Evolutionary conservation across 148 eudicot species (phyloP).

Genomic region (Tetragonia tetragonoides): DNA sequence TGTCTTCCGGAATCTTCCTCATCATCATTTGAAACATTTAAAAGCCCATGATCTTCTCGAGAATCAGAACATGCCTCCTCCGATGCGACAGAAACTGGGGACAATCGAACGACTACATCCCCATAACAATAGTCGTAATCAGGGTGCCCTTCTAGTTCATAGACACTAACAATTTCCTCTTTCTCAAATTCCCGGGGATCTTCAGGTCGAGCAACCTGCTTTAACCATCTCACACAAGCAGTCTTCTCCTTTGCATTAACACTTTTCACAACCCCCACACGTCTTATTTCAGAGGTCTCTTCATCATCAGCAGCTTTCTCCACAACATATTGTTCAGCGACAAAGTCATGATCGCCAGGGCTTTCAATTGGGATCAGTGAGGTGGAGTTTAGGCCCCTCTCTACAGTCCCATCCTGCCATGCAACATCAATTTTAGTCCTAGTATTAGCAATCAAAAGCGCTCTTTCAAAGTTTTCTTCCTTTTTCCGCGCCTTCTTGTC

Average conservation of each 20-base stretch:
- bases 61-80: conserved; percentile 30
- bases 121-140: conserved; percentile 98
- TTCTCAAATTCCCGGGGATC: conserved; percentile 79
- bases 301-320: conserved; percentile 83
- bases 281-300: conserved; percentile 55
- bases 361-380: conserved; percentile 79
- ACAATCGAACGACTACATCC: conserved; percentile 88
- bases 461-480: conserved; percentile 81
- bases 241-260: conserved; percentile 94
- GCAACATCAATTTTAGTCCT: conserved; percentile 75
- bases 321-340: conserved; percentile 92
- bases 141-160: conserved; percentile 95
- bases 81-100: conserved; percentile 46
- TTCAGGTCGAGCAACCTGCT: conserved; percentile 76
- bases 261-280: conserved; percentile 89
- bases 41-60: conserved; percentile 32
- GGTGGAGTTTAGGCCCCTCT: conserved; percentile 52
- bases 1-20: conserved; percentile 26
- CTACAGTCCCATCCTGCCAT: conserved; percentile 90
- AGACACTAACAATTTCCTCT: conserved; percentile 94
- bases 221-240: conserved; percentile 89
- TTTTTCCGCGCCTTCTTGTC: conserved; percentile 79
- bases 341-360: conserved; percentile 97
- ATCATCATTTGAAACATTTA: conserved; percentile 24
- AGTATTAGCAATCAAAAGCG: conserved; percentile 68